Percentiles rank a stretch among this genome's conserved stretches.
Evolutionary conservation across 768 basidiomycete species (phyloP).

Genomic region (Lactarius deliciosus): DNA sequence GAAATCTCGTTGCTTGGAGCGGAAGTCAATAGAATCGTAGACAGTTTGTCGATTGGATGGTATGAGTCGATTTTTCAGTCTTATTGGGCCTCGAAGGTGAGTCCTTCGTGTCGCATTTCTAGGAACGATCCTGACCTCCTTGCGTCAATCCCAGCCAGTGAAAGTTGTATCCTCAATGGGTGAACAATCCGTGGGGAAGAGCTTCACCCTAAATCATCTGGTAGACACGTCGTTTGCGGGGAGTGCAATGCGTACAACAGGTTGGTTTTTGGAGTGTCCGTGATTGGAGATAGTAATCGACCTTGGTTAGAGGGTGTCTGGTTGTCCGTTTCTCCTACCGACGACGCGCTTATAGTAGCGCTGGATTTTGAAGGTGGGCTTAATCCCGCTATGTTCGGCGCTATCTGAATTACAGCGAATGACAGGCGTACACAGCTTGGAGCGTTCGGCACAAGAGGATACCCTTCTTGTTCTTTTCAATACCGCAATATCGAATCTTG

Average conservation of each 20-base stretch:
- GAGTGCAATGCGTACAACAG: constrained; percentile 62
- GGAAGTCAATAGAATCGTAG: constrained; percentile 56
- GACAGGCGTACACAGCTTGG: constrained; percentile 61
- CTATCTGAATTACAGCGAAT: not conserved
- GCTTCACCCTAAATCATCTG: constrained; percentile 58
- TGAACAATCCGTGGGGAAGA: constrained; percentile 66
- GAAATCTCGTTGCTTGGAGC: constrained; percentile 59
- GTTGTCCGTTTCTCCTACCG: constrained; percentile 66
- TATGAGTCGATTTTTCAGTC: constrained; percentile 65
- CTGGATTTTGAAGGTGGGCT: constrained; percentile 60
- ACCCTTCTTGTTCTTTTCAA: constrained; percentile 64
- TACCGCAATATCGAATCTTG: constrained; percentile 63
- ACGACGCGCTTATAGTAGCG: constrained; percentile 53
- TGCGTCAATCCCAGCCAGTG: constrained; percentile 45
- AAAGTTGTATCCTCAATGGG: constrained; percentile 69
- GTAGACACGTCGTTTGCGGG: constrained; percentile 66
- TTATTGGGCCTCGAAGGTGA: constrained; percentile 59
- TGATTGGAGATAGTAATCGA: not conserved
- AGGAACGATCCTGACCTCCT: not conserved
- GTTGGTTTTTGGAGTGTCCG: constrained; percentile 23
- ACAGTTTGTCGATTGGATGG: constrained; percentile 59
- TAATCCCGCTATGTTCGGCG: not conserved
- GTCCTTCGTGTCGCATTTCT: not conserved
- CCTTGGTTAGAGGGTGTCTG: constrained; percentile 53
- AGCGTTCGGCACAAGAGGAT: constrained; percentile 63